Evolutionary conservation across 2,329 filamentous ascomycete genomes (phyloP).

Genomic region (Passalora sequoiae): DNA sequence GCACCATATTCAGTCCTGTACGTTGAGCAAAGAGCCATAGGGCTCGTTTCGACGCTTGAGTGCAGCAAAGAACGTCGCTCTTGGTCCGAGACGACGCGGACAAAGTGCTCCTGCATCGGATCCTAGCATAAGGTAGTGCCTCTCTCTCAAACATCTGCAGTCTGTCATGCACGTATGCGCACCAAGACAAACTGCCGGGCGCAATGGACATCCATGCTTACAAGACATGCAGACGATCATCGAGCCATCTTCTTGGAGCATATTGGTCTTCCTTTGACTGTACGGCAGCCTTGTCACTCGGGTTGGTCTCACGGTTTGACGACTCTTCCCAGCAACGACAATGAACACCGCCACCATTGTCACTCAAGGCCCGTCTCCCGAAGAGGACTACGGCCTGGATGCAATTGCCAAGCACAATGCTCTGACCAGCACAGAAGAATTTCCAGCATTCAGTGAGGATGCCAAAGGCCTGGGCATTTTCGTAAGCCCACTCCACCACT

Average conservation of each 20-base stretch:
- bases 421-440: conserved; percentile 31
- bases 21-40: conserved; percentile 22
- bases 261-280: conserved; percentile 13
- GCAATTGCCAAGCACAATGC: conserved; percentile 41
- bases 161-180: conserved; percentile 25
- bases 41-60: conserved; percentile 19
- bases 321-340: conserved; percentile 16
- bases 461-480: conserved; percentile 30
- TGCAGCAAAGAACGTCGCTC: conserved; percentile 25
- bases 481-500: conserved; percentile 20
- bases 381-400: conserved; percentile 35
- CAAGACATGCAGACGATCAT: conserved; percentile 31
- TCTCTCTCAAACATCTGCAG: conserved; percentile 13
- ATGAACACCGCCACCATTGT: conserved; percentile 27
- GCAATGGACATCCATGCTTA: conserved; percentile 28
- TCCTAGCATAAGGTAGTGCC: conserved; percentile 30
- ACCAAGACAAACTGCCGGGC: conserved; percentile 28
- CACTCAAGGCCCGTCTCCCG: conserved; percentile 22
- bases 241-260: conserved; percentile 13
- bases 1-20: conserved; percentile 13
- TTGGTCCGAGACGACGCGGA: conserved; percentile 19
- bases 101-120: conserved; percentile 29
- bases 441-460: conserved; percentile 31
- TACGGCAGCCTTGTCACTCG: conserved; percentile 13
- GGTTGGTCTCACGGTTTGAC: conserved; percentile 20